phyloP scores from a whole-genome alignment of 2,329 filamentous ascomycete species.

The Xylaria sp. region DNA sequence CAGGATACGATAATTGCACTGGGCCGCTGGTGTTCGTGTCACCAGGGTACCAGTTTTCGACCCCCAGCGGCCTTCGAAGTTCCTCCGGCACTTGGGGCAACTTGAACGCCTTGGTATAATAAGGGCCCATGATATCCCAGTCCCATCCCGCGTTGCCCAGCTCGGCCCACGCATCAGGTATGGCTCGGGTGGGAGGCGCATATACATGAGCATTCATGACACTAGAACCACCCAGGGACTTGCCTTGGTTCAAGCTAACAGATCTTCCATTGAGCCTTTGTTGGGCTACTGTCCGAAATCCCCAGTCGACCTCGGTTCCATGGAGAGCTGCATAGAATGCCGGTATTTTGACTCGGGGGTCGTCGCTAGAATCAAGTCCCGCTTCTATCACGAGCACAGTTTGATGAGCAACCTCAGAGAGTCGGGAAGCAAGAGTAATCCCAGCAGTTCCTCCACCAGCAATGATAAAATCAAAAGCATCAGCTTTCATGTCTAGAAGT shows the following conservation, averaged over 20 bases:
- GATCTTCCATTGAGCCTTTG: slow-evolving; percentile 24
- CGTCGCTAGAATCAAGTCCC: slow-evolving; percentile 29
- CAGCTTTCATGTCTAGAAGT: slow-evolving; percentile 1
- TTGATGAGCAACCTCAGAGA: slow-evolving; percentile 25
- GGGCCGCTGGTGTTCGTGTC: slow-evolving; percentile 26
- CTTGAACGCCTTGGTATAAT: slow-evolving; percentile 39
- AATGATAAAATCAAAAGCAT: slow-evolving; percentile 35
- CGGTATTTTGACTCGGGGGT: slow-evolving; percentile 35
- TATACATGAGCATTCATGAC: slow-evolving; percentile 43
- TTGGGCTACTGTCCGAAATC: slow-evolving; percentile 24
- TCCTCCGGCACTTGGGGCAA: slow-evolving; percentile 23
- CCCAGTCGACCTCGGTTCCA: slow-evolving; percentile 34
- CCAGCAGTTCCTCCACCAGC: slow-evolving; percentile 36
- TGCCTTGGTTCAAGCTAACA: slow-evolving; percentile 40
- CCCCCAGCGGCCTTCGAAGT: slow-evolving; percentile 27
- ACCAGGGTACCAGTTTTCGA: slow-evolving; percentile 22
- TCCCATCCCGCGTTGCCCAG: slow-evolving; percentile 42
- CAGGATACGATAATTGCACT: slow-evolving; percentile 35
- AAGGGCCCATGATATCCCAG: slow-evolving; percentile 36
- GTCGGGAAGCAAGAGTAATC: slow-evolving; percentile 30
- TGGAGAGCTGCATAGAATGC: slow-evolving; percentile 28
- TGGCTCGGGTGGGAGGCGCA: slow-evolving; percentile 31
- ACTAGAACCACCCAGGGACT: slow-evolving; percentile 42
- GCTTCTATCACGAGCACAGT: slow-evolving; percentile 36
- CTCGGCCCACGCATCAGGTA: slow-evolving; percentile 39